Evolutionary conservation across 1,284 basidiomycete genomes (phyloP), one percentile per base, ranked within the genome.

Genomic region (Xanthoconium separans): DNA sequence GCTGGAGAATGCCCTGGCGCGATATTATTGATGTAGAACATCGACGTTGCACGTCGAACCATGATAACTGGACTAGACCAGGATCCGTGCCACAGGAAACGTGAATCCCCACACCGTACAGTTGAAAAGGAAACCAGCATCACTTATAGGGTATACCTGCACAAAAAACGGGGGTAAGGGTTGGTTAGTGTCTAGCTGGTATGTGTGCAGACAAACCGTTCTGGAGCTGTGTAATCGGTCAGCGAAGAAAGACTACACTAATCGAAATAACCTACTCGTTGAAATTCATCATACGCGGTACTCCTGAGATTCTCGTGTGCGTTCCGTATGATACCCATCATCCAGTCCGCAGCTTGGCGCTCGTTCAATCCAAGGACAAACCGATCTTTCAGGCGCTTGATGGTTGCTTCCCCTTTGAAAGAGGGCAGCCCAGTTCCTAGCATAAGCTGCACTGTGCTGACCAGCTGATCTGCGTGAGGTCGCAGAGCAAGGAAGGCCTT

Each of bases 401-500:
- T 96, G 1, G 95, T 98, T 0, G 80, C 78, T 68, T 97, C 92
- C 37, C 96, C 97, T 70, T 98, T 99, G 83, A 98, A 99, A 12
- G 91, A 94, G 1, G 97, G 96, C 47, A 99, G 76, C 18, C 89
- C 92, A 4, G 96, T 96, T 30, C 91, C 95, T 27, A 98, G 81
- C 97, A 99, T 99, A 49, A 99, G 79, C 55, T 88, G 87, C 8
- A 93, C 92, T 4, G 93, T 87, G 64, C 89, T 87, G 58, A 96
- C 83, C 33, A 99, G 83, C 67, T 97, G 91, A 48, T 94, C 87
- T 13, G 91, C 89, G 70, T 94, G 90, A 1, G 95, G 94, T 40
- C 97, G 84, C 53, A 95, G 89, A 1, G 96, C 93, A 24, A 99
- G 82, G 81, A 98, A 99, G 1, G 93, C 95, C 72, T 98, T 98